These are phyloP conservation scores for Aspergillus bridgeri DNA, from an alignment of 495 filamentous ascomycete genomes.

Conservation along the genomic window DNA sequence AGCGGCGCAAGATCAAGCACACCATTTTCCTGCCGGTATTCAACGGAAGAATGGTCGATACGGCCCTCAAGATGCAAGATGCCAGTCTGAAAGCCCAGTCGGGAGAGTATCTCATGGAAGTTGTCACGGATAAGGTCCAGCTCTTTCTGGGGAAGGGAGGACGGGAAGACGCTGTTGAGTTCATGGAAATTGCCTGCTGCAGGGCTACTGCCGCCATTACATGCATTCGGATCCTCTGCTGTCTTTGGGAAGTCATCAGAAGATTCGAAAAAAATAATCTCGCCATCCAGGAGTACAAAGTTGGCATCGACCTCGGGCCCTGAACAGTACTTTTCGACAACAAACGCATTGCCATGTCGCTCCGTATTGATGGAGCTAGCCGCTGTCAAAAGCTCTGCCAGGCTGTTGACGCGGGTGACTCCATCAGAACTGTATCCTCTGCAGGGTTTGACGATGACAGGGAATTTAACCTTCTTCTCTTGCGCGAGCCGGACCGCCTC, in stretches of 20 bases:
- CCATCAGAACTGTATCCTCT: constrained; percentile 41
- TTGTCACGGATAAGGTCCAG: not conserved
- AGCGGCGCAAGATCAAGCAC: not conserved
- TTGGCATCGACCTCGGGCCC: constrained; percentile 55
- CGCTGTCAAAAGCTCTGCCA: constrained; percentile 22
- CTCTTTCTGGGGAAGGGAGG: not conserved
- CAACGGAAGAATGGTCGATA: constrained; percentile 30
- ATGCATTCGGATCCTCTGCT: constrained; percentile 33
- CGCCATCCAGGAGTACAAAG: constrained; percentile 45
- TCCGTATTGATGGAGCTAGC: not conserved
- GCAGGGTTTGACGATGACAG: constrained; percentile 46
- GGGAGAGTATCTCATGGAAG: not conserved
- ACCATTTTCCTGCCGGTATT: constrained; percentile 18
- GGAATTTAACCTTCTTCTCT: constrained; percentile 27
- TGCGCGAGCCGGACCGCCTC: not conserved
- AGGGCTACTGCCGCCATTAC: no score
- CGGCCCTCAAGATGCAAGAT: constrained; percentile 35
- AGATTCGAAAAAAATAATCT: constrained; percentile 49
- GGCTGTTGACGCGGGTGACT: constrained; percentile 35
- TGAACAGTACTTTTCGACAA: constrained; percentile 29
- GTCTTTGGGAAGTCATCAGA: constrained; percentile 50
- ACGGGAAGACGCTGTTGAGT: not conserved
- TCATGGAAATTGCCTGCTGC: not conserved
- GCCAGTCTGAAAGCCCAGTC: constrained; percentile 29
- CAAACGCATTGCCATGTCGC: constrained; percentile 10